Evolutionary conservation across 768 basidiomycete species (phyloP).

Genomic region (Phaeolepiota aurea): DNA sequence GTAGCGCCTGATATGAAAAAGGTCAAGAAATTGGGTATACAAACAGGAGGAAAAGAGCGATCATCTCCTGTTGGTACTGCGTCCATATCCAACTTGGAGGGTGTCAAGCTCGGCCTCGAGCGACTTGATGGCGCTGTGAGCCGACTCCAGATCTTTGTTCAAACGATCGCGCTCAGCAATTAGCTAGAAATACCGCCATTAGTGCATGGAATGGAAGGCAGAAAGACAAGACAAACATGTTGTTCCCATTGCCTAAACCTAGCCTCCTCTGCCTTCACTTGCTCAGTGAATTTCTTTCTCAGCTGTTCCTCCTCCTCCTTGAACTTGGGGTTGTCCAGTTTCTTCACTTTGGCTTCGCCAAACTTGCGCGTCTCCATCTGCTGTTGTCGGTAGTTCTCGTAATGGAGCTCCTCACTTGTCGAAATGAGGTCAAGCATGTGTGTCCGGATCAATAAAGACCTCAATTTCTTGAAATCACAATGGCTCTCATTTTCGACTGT

Average conservation of each 20-base stretch:
- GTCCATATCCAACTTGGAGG: constrained; percentile 78
- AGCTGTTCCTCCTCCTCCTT: constrained; percentile 98
- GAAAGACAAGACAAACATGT: constrained; percentile 53
- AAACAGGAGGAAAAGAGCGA: constrained; percentile 2
- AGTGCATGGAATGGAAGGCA: constrained; percentile 3
- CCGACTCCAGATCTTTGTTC: constrained; percentile 96
- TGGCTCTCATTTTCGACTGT: constrained; percentile 98
- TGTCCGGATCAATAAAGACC: constrained; percentile 90
- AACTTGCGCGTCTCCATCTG: constrained; percentile 99
- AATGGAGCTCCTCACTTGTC: constrained; percentile 92
- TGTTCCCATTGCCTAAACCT: constrained; percentile 99
- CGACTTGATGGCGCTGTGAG: constrained; percentile 86
- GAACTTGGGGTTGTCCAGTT: constrained; percentile 99
- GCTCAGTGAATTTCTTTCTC: constrained; percentile 97
- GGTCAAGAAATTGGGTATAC: constrained; percentile 2
- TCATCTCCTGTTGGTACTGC: constrained; percentile 63
- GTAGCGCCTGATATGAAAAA: constrained; percentile 1
- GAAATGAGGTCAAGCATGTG: constrained; percentile 98
- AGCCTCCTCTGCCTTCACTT: constrained; percentile 97
- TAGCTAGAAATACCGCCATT: constrained; percentile 44
- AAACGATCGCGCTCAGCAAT: constrained; percentile 97
- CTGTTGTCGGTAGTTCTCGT: constrained; percentile 95
- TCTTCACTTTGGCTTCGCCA: constrained; percentile 97
- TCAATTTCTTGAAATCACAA: constrained; percentile 98
- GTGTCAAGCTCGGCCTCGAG: constrained; percentile 88